Evolutionary conservation across 2,329 filamentous ascomycete species (phyloP), one percentile per base, ranked within the genome.

Genomic region (Paraphoma chrysanthemicola): DNA sequence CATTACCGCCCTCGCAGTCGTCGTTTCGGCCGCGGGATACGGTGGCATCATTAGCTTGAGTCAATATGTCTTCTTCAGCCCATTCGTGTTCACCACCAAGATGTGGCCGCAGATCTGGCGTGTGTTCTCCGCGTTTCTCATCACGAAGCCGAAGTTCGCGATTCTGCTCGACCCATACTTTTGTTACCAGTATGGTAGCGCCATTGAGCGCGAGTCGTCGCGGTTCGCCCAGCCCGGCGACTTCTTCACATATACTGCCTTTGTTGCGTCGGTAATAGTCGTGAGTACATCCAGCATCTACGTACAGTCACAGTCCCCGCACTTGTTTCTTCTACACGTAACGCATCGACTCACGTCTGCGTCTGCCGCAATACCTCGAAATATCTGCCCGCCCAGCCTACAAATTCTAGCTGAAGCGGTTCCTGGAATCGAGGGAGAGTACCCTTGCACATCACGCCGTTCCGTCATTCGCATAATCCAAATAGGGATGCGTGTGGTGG

Each of bases 81-180:
- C 80, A 18, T 72, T 74, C 54, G 77, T 91, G 54, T 83, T 89
- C 70, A 83, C 82, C 54, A 77, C 86, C 16, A 70, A 65, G 60
- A 64, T 65, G 46, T 80, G 85, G 16, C 86, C 86, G 28, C 78
- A 89, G 66, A 58, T 88, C 62, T 89, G 86, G 86, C 81, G 87
- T 46, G 62, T 86, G 11, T 73, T 83, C 53, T 85, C 86, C 2
- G 76, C 83, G 10, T 89, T 89, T 73, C 74, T 87, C 56, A 78
- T 89, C 60, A 88, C 86, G 8, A 82, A 84, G 48, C 77, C 79
- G 10, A 77, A 79, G 39, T 71, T 88, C 59, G 77, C 79, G 46
- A 86, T 93, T 64, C 71, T 93, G 53, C 80, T 92, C 72, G 90
- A 93, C 74, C 88, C 91, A 43, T 92, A 91, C 79, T 90, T 91